phyloP scores from a whole-genome alignment of 257 asterid genomes.

The Gardenia jasminoides region DNA sequence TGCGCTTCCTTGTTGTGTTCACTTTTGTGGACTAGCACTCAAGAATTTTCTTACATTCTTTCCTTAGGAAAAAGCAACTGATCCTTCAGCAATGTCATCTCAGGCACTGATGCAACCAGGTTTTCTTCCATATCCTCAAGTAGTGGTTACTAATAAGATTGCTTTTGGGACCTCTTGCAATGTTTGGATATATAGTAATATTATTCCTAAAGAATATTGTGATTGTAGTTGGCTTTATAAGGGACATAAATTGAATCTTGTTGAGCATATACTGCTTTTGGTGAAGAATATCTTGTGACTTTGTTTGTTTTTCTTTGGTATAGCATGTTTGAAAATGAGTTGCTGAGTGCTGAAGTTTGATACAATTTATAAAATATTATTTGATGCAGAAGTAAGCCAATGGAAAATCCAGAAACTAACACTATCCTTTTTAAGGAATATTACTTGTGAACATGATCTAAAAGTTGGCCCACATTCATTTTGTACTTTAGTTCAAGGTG shows the following conservation, averaged over 20 bases:
- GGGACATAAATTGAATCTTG: background rate
- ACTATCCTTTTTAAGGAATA: background rate
- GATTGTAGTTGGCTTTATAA: constrained; percentile 11
- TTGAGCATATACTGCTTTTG: background rate
- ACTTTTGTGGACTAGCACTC: constrained; percentile 15
- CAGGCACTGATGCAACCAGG: constrained; percentile 49
- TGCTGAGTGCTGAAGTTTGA: background rate
- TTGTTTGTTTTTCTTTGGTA: background rate
- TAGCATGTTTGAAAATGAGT: background rate
- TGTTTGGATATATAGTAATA: constrained; percentile 38
- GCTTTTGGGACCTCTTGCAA: constrained; percentile 44
- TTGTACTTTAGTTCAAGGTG: background rate
- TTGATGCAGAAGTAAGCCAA: background rate
- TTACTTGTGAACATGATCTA: background rate
- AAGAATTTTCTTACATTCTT: constrained; percentile 22
- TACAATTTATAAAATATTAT: background rate
- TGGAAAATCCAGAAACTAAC: background rate
- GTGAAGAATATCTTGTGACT: background rate
- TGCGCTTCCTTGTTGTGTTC: constrained; percentile 13
- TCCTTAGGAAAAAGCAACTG: constrained; percentile 61
- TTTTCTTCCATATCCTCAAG: constrained; percentile 43
- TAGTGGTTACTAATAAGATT: constrained; percentile 44
- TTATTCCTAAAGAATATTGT: constrained; percentile 6
- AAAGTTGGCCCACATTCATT: background rate
- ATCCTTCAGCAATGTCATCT: constrained; percentile 49